A percentile compares a stretch with the other conserved stretches of the same genome.
Conservation (phyloP, 164 flowering plant species). For the Kingdonia uniflora region DNA sequence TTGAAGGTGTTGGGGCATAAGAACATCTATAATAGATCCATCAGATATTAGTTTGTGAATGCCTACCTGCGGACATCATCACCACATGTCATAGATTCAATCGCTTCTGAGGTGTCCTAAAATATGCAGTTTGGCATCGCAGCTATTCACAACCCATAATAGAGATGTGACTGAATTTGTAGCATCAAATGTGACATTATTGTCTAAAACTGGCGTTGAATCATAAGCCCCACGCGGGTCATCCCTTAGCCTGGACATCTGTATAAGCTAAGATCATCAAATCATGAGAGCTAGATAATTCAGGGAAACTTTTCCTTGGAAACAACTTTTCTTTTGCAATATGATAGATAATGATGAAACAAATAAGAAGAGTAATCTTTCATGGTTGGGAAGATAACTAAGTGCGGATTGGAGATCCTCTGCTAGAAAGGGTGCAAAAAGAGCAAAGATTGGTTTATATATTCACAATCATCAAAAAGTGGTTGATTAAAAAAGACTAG, state of each 20-base stretch:
- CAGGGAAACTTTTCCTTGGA: neutral
- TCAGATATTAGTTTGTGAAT: too few relatives aligned
- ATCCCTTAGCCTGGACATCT: too few relatives aligned
- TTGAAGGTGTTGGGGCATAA: conserved; percentile 4
- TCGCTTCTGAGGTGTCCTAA: too few relatives aligned
- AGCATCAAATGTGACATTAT: neutral
- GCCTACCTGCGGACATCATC: too few relatives aligned
- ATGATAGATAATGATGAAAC: neutral
- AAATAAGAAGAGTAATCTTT: conserved; percentile 4
- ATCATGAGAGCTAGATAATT: too few relatives aligned
- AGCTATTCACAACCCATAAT: neutral
- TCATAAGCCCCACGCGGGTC: too few relatives aligned
- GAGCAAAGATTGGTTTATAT: conserved; percentile 37
- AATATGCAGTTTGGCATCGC: neutral
- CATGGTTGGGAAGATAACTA: conserved; percentile 1
- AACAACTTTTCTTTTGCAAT: neutral
- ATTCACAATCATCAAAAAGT: conserved; percentile 47
- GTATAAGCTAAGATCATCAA: too few relatives aligned
- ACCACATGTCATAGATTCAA: too few relatives aligned
- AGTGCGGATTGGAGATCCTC: conserved; percentile 20
- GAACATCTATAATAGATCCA: too few relatives aligned
- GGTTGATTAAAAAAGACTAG: conserved; percentile 30
- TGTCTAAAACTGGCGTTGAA: too few relatives aligned
- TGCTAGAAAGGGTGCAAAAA: conserved; percentile 14
- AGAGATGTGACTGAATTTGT: too few relatives aligned